Evolutionary conservation across 495 filamentous ascomycete genomes (phyloP), one percentile per base, ranked within the genome.

Genomic region (Penicillium daleae): DNA sequence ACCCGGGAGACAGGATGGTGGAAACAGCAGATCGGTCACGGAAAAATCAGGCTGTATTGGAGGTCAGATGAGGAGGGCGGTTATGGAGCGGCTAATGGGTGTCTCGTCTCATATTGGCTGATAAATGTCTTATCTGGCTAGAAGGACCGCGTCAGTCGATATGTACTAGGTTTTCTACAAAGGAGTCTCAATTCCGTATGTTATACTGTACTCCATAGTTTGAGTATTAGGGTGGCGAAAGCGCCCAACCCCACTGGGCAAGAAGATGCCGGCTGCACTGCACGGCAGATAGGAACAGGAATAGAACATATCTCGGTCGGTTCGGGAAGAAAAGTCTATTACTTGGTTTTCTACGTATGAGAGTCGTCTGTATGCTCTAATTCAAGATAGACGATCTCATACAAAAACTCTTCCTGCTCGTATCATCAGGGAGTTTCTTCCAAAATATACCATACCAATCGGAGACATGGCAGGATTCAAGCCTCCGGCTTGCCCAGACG

Each of bases 1-100:
- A 56, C 61, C 64, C 53, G 55, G 42, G 48, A 13, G 37, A 63
- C 40, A 26, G 59, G 57, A 51, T 57, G 1, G 44, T 57, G 65
- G 60, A 54, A 63, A 50, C 21, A 39, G 55, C 46, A 29, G 44
- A 59, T 57, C 35, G 48, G 62, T 35, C 35, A 17, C 33, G 22
- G 26, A 19, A 56, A 56, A 44, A 39, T 42, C 50, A 33, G 62
- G 17, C 51, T 39, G 29, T 19, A 37, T 39, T 57, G 63, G 55
- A 44, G 51, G 57, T 62, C 10, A n/a, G 26, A 5, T 44, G 24
- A 19, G 49, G 35, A 59, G 48, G 37, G 4, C 26, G 17, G 29
- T 32, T 29, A 33, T 42, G 31, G 22, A 33, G n/a, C 29, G 32
- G 27, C 49, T n/a, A 15, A 52, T 31, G 15, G 15, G 49, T 52